Conservation (phyloP, 169 alveolate species). For the Plasmodium yoelii region DNA sequence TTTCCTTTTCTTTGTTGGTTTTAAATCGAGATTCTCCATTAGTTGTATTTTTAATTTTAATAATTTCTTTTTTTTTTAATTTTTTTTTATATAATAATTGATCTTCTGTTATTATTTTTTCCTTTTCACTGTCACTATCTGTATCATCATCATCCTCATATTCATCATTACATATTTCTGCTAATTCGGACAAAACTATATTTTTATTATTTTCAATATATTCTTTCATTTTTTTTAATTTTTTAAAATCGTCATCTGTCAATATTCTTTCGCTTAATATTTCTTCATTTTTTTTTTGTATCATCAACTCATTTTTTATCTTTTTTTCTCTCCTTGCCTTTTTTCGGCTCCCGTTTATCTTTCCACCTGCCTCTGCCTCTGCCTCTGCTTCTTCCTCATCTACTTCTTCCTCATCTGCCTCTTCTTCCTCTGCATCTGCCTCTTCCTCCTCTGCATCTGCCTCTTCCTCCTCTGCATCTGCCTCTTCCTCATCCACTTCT, state of each 20-base stretch:
- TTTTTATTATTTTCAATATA: constrained; percentile 29
- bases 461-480: neutral
- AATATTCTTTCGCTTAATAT: constrained; percentile 35
- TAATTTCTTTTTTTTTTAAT: constrained; percentile 29
- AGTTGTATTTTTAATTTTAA: constrained; percentile 22
- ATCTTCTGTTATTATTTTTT: constrained; percentile 47
- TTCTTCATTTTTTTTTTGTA: constrained; percentile 2
- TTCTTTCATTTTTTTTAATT: constrained; percentile 42
- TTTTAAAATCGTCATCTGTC: constrained; percentile 58
- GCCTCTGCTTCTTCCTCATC: neutral
- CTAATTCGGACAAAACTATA: constrained; percentile 29
- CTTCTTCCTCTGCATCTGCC: neutral
- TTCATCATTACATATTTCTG: constrained; percentile 28
- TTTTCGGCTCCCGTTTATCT: neutral
- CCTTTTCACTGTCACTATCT: constrained; percentile 15
- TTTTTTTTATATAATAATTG: constrained; percentile 35
- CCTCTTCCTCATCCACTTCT: neutral
- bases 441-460: neutral
- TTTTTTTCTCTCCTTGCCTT: neutral
- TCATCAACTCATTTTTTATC: constrained; percentile 8
- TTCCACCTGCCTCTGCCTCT: neutral
- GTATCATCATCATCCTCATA: constrained; percentile 16
- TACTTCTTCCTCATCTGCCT: neutral
- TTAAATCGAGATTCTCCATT: constrained; percentile 27
- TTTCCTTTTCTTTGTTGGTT: constrained; percentile 60